A percentile compares a stretch with the other conserved stretches of the same genome.
These are phyloP conservation scores for Aspergillus leporis DNA, from an alignment of 495 filamentous ascomycete species.

Conservation along the genomic window DNA sequence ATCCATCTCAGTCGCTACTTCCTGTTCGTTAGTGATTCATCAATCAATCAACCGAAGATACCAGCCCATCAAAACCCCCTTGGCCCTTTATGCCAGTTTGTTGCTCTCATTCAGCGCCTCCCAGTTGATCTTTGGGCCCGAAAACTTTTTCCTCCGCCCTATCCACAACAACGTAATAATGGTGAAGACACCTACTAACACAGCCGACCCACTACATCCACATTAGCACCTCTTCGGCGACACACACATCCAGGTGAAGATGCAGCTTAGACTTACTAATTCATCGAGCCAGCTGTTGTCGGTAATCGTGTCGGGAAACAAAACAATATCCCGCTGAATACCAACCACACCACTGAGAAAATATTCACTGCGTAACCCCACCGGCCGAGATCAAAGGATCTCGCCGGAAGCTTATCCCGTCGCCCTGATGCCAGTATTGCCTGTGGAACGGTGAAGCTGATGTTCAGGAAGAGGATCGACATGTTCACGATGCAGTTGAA, in stretches of 20 bases:
- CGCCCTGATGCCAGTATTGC: conserved; percentile 29
- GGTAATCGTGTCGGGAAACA: conserved; percentile 34
- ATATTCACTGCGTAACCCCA: conserved; percentile 32
- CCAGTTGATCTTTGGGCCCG: conserved; percentile 34
- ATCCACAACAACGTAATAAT: conserved; percentile 29
- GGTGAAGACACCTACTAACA: conserved; percentile 28
- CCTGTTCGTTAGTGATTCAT: background rate
- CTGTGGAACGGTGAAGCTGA: conserved; percentile 41
- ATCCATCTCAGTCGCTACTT: background rate
- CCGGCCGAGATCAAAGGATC: conserved; percentile 30
- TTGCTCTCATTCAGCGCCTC: conserved; percentile 12
- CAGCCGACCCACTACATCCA: conserved; percentile 11
- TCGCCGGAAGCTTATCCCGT: conserved; percentile 26
- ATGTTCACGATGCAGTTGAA: conserved; percentile 43
- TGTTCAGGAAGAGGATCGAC: conserved; percentile 38
- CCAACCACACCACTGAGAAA: conserved; percentile 31
- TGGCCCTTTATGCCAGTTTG: background rate
- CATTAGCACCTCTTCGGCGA: background rate
- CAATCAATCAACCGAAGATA: background rate
- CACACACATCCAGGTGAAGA: background rate
- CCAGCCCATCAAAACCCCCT: background rate
- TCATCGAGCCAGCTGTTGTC: conserved; percentile 31
- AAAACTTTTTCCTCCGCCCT: conserved; percentile 22
- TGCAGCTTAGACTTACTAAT: conserved; percentile 24
- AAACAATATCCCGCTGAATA: conserved; percentile 28